Evolutionary conservation across 129 eudicot species (phyloP).

Genomic region (Chrysanthemum lavandulifolium): DNA sequence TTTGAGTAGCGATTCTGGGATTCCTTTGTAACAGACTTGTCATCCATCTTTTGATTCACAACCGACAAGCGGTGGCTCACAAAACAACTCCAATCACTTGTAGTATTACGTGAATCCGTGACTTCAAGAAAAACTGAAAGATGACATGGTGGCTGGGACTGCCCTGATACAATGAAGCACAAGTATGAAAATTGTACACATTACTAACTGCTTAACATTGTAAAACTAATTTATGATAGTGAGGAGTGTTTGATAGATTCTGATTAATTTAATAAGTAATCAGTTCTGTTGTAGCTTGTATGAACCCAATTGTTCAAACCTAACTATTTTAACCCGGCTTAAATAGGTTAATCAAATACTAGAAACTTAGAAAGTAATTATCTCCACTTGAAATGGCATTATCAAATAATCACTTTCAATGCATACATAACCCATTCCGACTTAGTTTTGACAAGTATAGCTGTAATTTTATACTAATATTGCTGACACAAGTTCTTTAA

Average conservation of each 20-base stretch:
- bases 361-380: constrained; percentile 3
- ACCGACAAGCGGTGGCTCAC: constrained; percentile 96
- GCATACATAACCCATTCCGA: background rate
- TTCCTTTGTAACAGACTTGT: constrained; percentile 88
- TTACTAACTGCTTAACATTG: constrained; percentile 1
- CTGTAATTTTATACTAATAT: background rate
- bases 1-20: constrained; percentile 98
- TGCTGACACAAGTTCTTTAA: constrained; percentile 5
- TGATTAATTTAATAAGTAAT: background rate
- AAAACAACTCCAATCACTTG: constrained; percentile 97
- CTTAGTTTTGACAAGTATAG: background rate
- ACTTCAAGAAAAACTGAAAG: constrained; percentile 99
- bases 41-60: constrained; percentile 85
- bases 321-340: background rate
- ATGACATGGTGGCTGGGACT: constrained; percentile 99
- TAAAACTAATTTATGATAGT: too few species aligned
- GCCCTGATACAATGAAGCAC: constrained; percentile 85
- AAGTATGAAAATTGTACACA: constrained; percentile 33
- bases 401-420: constrained; percentile 10
- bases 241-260: constrained; percentile 3
- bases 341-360: background rate
- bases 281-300: constrained; percentile 5
- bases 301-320: background rate
- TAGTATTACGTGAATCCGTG: constrained; percentile 86
- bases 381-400: background rate